A percentile compares a stretch with the other conserved stretches of the same genome.
Conservation (phyloP, 192 early-diverging fungal genomes). For the Phlyctochytrium bullatum region DNA sequence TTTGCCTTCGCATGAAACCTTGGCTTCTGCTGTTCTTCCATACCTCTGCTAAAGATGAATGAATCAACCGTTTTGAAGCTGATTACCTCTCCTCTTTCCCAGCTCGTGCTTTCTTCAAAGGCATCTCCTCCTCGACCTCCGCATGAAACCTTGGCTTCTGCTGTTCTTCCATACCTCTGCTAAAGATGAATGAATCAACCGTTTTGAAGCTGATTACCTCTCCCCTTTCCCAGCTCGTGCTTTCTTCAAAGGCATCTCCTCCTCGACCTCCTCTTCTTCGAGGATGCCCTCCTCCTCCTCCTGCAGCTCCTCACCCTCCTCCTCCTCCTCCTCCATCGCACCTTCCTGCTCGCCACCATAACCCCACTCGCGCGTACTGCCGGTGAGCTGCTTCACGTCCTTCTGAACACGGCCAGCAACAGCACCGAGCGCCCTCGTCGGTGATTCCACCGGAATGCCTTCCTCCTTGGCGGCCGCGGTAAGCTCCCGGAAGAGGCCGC, state of each 20-base stretch:
- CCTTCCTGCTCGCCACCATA: neutral
- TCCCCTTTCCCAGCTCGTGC: too few species aligned
- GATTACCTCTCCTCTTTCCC: too few species aligned
- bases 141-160: too few species aligned
- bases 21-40: too few species aligned
- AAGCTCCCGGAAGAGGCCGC: neutral
- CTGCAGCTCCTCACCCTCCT: neutral
- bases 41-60: too few species aligned
- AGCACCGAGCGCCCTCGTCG: neutral
- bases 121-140: slow-evolving; percentile 1
- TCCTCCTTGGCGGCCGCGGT: neutral
- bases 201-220: too few species aligned
- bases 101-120: too few species aligned
- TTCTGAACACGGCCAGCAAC: neutral
- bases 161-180: too few species aligned
- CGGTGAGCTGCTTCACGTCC: neutral
- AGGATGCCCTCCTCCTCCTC: neutral
- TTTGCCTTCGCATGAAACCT: too few species aligned
- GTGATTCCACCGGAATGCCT: neutral
- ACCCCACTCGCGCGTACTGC: neutral
- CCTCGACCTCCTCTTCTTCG: neutral
- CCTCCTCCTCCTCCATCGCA: neutral
- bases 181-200: too few species aligned
- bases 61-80: too few species aligned
- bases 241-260: slow-evolving; percentile 2